These are phyloP conservation scores for Naganishia vishniacii DNA, from an alignment of 768 basidiomycete species.

Conservation along the genomic window DNA sequence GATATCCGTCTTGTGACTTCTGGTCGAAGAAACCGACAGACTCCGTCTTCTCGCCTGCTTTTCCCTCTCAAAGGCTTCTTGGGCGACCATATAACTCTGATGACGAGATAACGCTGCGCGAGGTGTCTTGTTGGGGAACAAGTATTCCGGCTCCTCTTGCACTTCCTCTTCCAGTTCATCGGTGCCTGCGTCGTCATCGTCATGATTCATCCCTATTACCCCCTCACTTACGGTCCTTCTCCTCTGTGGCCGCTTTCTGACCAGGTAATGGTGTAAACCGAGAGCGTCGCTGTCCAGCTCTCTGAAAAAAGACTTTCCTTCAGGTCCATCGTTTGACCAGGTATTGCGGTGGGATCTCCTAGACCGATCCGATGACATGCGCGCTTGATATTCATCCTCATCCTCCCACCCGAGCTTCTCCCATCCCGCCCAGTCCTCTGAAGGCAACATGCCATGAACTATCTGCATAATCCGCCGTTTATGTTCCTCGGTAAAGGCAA, in stretches of 20 bases:
- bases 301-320: conserved; percentile 1
- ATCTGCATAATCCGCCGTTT: conserved; percentile 36
- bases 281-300: conserved; percentile 18
- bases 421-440: conserved; percentile 48
- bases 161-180: conserved; percentile 17
- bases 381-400: conserved; percentile 29
- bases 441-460: conserved; percentile 42
- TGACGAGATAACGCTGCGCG: conserved; percentile 30
- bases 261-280: conserved; percentile 16
- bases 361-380: not conserved
- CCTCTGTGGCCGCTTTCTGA: not conserved
- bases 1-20: not conserved
- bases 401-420: conserved; percentile 47
- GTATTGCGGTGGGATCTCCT: conserved; percentile 1
- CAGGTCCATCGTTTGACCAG: not conserved
- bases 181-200: conserved; percentile 34
- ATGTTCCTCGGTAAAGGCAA: conserved; percentile 18
- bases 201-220: not conserved
- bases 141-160: conserved; percentile 46
- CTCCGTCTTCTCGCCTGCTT: conserved; percentile 7
- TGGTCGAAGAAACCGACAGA: not conserved
- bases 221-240: conserved; percentile 21
- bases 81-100: conserved; percentile 30
- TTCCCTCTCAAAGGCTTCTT: conserved; percentile 20
- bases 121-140: conserved; percentile 47